phyloP scores from a whole-genome alignment of 2,329 filamentous ascomycete genomes.

The Penicillium sp. region DNA sequence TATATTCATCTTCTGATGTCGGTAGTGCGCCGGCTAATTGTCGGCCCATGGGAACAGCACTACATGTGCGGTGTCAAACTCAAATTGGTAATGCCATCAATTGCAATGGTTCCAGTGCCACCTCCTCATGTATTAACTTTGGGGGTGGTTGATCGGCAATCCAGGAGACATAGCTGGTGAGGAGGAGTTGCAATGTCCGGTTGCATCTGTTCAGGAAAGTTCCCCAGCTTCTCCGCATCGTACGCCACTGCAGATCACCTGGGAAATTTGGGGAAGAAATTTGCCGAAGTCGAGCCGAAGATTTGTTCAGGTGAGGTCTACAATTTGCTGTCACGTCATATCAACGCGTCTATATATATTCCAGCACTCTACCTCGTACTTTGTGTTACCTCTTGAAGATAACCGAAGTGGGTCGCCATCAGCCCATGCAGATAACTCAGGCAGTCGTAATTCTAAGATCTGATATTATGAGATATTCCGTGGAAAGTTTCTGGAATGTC shows the following conservation, averaged over 20 bases:
- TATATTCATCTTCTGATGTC: neutral
- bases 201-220: neutral
- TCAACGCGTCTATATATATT: neutral
- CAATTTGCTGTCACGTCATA: neutral
- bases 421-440: neutral
- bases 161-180: neutral
- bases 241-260: neutral
- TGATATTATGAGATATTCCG: neutral
- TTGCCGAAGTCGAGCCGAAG: neutral
- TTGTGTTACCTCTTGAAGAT: neutral
- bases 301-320: neutral
- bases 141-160: neutral
- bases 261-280: neutral
- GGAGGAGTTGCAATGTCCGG: neutral
- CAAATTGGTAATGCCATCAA: neutral
- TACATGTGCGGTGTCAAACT: neutral
- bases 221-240: slow-evolving; percentile 3
- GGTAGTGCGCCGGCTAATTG: neutral
- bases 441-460: no score
- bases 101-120: neutral
- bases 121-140: neutral
- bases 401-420: no score
- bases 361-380: neutral
- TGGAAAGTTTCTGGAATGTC: neutral
- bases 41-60: neutral